Evolutionary conservation across 177 flowering plant genomes (phyloP), one percentile per base, ranked within the genome.

Genomic region (Vitis hybrid): DNA sequence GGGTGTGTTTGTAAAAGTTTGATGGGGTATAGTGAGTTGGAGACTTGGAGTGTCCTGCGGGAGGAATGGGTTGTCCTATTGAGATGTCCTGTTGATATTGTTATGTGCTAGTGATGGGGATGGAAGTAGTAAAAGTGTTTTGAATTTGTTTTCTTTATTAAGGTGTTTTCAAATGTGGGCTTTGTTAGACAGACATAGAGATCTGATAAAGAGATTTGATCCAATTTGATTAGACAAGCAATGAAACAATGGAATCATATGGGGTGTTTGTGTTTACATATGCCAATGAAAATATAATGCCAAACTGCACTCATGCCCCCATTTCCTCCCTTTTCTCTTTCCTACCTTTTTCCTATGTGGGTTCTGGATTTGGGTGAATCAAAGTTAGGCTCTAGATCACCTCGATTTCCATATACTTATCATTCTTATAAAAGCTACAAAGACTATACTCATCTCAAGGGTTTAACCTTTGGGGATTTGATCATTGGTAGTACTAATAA

Each of bases 131-230:
- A 52, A 63, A 30, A 55, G 52, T 70, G 48, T 52, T 11, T 19
- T 6, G 66, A 8, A 16, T 66, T 52, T 58, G 35, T 64, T 57
- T 55, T 66, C 46, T 35, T 35, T 35, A 35, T 35, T 35, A 35
- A 6, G 21, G 27, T 59, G 63, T 56, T 56, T 32, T 51, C 30
- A 57, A 60, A 30, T 46, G 62, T 48, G 50, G 52, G 27, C 52
- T 58, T 64, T 11, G 57, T 67, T 48, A 66, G 69, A 69, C 2
- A 72, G 78, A 77, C 83, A 80, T 5, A 61, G 81, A 72, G 65
- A 76, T 78, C 80, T 76, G 4, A 24, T 3, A 73, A 74, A 70
- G 76, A 76, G 84, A 78, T 81, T 69, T 71, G 78, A 72, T 76
- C 71, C 57, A 51, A 60, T 35, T 52, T 66, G 70, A 74, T 67